Conservation (phyloP, 306 rosid species). For the Trifolium repens region DNA sequence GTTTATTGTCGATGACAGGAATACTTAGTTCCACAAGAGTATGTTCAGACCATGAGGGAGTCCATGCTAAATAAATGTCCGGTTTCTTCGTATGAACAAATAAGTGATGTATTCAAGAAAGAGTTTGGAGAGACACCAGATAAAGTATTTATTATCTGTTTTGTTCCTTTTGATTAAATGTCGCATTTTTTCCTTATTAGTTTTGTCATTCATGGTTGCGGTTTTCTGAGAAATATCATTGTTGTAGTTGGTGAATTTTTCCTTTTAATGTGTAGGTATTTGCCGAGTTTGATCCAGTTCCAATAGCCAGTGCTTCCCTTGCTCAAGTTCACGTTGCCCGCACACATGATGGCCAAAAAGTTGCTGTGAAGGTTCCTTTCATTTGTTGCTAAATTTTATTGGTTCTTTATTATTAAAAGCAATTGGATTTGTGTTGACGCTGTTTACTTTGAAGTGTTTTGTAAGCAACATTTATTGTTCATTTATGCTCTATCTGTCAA, state of each 20-base stretch:
- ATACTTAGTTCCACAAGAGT: constrained; percentile 85
- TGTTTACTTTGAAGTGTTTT: constrained; percentile 29
- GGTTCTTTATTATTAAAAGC: constrained; percentile 15
- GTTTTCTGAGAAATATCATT: background rate
- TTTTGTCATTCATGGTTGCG: constrained; percentile 16
- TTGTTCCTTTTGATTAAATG: constrained; percentile 13
- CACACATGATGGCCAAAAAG: constrained; percentile 84
- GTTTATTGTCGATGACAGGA: constrained; percentile 57
- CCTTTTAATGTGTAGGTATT: constrained; percentile 67
- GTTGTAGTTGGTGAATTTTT: constrained; percentile 38
- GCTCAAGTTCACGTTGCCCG: constrained; percentile 96
- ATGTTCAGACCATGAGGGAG: constrained; percentile 85
- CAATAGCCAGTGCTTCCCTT: constrained; percentile 97
- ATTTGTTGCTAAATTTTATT: constrained; percentile 35
- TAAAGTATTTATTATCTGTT: constrained; percentile 56
- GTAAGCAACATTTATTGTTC: constrained; percentile 38
- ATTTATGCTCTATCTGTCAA: constrained; percentile 32
- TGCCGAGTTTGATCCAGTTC: constrained; percentile 80
- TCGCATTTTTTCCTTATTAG: constrained; percentile 15
- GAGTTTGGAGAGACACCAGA: constrained; percentile 90
- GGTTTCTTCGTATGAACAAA: constrained; percentile 89
- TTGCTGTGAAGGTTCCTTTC: constrained; percentile 92
- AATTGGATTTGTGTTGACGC: no score
- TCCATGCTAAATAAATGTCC: constrained; percentile 94
- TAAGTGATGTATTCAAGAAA: constrained; percentile 75